Evolutionary conservation across 208 protist genomes (phyloP), one percentile per base, ranked within the genome.

Genomic region (Leishmania arabica): DNA sequence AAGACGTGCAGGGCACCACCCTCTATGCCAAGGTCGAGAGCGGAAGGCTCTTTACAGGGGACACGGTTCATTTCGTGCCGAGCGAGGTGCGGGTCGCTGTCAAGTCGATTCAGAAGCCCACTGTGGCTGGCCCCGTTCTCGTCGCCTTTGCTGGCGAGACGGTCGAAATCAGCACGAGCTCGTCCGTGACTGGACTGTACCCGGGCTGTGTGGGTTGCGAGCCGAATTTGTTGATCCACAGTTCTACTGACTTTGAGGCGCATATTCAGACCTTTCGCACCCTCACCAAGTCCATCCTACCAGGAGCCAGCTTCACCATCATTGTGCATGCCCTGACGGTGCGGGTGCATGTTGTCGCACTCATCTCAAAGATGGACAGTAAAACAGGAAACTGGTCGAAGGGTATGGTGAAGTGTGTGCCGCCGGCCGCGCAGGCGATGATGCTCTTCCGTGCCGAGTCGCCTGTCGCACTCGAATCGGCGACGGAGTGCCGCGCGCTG

Each of bases 361-460:
- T 97, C 37, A 86, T 96, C 7, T 92, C 91, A 0, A 95, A 92
- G 84, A 91, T 95, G 88, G 86, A 95, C 68, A 9, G 54, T 21
- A 86, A 85, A 60, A 83, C 80, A 2, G 94, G 94, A 2, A 80
- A 62, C n/a, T 97, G 94, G 91, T 94, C 89, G 27, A 93, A 88
- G 58, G 92, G 92, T 15, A 96, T 97, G 92, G 94, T 97, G 51
- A 97, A 97, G 86, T 95, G 92, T 65, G 84, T 97, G 56, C 89
- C 92, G 21, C 88, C 91, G 68, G 78, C 69, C 0, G 78, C 92
- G 19, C 94, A 97, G 88, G 91, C 92, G 49, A 51, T 95, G 64
- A 87, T 96, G 66, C 54, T 93, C n/a, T 89, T 97, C 58, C 87
- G 88, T 51, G 75, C 88, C 2, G 89, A 91, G 45, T 62, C 53